A percentile compares a stretch with the other conserved stretches of the same genome.
phyloP scores from a whole-genome alignment of 2,329 filamentous ascomycete genomes.

The Botrytis hyacinthi region DNA sequence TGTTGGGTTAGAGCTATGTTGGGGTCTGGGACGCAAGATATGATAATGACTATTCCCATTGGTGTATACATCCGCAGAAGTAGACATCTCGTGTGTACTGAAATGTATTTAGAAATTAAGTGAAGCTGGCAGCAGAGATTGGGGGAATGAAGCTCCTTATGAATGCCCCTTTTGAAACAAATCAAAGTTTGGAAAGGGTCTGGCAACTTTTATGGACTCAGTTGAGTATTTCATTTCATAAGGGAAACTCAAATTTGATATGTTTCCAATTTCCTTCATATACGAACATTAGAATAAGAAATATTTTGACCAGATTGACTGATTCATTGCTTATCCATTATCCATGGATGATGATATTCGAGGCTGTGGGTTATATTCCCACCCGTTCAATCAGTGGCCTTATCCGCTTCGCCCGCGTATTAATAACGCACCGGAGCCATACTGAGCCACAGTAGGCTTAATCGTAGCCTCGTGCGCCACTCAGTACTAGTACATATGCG shows the following conservation, averaged over 20 bases:
- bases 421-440: background rate
- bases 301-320: background rate
- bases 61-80: constrained; percentile 31
- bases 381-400: background rate
- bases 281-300: background rate
- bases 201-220: background rate
- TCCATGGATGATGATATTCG: constrained; percentile 1
- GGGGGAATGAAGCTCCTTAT: constrained; percentile 6
- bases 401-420: background rate
- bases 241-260: background rate
- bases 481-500: background rate
- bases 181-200: background rate
- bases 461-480: constrained; percentile 10
- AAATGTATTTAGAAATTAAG: background rate
- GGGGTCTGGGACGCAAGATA: constrained; percentile 36
- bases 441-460: background rate
- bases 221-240: constrained; percentile 14
- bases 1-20: constrained; percentile 33
- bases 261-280: background rate
- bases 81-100: constrained; percentile 33
- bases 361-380: constrained; percentile 4
- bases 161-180: constrained; percentile 19
- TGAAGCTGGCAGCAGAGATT: constrained; percentile 5
- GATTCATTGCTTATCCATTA: constrained; percentile 3
- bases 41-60: constrained; percentile 36